Conservation (phyloP, 2,329 filamentous ascomycete genomes). For the Lachnellula willkommii region DNA sequence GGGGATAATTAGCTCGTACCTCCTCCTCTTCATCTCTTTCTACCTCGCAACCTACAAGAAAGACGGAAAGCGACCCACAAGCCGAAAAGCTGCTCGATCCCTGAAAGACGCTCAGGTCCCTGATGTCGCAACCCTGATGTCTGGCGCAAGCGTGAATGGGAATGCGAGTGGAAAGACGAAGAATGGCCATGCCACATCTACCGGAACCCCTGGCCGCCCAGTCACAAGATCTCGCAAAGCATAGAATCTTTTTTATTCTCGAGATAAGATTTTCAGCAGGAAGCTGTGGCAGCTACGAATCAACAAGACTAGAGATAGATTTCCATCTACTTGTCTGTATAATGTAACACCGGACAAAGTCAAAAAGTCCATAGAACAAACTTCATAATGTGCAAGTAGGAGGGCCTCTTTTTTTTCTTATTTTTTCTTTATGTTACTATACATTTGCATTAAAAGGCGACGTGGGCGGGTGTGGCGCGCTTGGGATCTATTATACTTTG, state of each 20-base stretch:
- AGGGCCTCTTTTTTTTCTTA: background rate
- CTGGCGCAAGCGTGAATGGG: slow-evolving; percentile 43
- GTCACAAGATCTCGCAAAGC: slow-evolving; percentile 33
- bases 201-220: slow-evolving; percentile 25
- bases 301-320: slow-evolving; percentile 19
- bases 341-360: slow-evolving; percentile 14
- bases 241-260: slow-evolving; percentile 13
- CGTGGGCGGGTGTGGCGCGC: background rate
- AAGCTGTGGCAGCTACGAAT: slow-evolving; percentile 5
- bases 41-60: slow-evolving; percentile 96
- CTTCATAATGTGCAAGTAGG: slow-evolving; percentile 16
- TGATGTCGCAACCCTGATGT: slow-evolving; percentile 29
- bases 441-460: slow-evolving; percentile 12
- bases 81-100: slow-evolving; percentile 64
- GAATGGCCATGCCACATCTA: slow-evolving; percentile 45
- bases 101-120: slow-evolving; percentile 37
- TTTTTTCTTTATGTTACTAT: slow-evolving; percentile 13
- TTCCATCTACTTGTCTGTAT: slow-evolving; percentile 22
- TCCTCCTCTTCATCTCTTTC: slow-evolving; percentile 98
- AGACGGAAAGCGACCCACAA: slow-evolving; percentile 71
- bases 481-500: background rate
- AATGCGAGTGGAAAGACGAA: slow-evolving; percentile 34
- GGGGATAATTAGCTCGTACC: slow-evolving; percentile 86
- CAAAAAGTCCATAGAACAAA: slow-evolving; percentile 8
- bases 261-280: slow-evolving; percentile 3